Evolutionary conservation across 2,329 filamentous ascomycete genomes (phyloP), one percentile per base, ranked within the genome.

Genomic region (Pyricularia grisea): DNA sequence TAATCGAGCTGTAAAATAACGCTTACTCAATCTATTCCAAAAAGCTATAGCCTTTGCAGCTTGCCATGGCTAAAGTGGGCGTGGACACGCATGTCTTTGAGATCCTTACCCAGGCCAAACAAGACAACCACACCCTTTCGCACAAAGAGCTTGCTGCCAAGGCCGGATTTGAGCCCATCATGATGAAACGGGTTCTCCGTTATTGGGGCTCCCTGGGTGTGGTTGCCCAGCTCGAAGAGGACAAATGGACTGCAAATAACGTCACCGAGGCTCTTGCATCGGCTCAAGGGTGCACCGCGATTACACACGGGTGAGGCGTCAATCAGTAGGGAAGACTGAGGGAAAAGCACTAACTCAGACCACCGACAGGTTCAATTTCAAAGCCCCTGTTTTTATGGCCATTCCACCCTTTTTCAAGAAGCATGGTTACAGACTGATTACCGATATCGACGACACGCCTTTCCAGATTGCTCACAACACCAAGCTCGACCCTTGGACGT

Each of bases 381-480:
- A 65, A 33, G 63, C 63, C 30, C 63, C 63, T 3, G 63, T 65
- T 4, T 65, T 65, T 14, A 2, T 65, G 63, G 63, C 30, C 4
- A 28, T 65, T 30, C 63, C 63, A 14, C 74, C 77, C 50, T 80
- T 74, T 71, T 72, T 75, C 6, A 72, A 74, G 27, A 69, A 72
- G 63, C 73, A 72, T 50, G 72, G 71, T 17, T 79, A 74, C 72
- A 73, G 74, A 58, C 75, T 75, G 3, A 76, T 78, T 10, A 76
- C 64, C 2, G 71, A 69, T 66, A 67, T 70, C 5, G 66, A 70
- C 31, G 74, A 80, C 42, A 76, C 75, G 1, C 69, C 76, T 2
- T 71, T 79, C 1, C 76, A 78, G 67, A 74, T 73, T 60, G 78
- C 77, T 1, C 78, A 77, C 72, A 75, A 75, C 31, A 80, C 77